Conservation (phyloP, 805 yeast genomes). For the Starmerella bombicola region DNA sequence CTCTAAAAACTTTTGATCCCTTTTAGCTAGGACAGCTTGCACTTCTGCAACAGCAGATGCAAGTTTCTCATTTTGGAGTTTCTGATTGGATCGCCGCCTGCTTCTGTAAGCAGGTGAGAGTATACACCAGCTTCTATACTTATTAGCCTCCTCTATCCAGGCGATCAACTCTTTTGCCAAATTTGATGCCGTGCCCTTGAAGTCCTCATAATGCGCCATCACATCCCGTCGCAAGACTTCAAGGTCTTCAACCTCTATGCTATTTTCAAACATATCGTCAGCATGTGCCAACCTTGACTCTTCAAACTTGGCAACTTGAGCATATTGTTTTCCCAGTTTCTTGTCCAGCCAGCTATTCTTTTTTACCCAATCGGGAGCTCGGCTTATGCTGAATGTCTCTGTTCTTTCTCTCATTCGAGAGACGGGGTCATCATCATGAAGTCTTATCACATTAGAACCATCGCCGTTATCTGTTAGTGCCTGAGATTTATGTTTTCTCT, state of each 20-base stretch:
- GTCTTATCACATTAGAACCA: no score
- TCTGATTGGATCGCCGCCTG: conserved; percentile 6
- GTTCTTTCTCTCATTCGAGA: no score
- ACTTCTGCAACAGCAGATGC: background rate
- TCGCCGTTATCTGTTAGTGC: no score
- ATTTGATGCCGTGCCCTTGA: conserved; percentile 6
- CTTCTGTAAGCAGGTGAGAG: conserved; percentile 8
- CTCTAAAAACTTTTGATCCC: background rate
- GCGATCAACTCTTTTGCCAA: conserved; percentile 7
- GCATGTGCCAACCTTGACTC: background rate
- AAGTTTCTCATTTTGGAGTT: background rate
- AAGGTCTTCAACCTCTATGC: conserved; percentile 8
- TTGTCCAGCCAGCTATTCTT: conserved; percentile 1
- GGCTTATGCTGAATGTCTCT: background rate
- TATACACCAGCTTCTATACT: conserved; percentile 16
- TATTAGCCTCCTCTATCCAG: conserved; percentile 23
- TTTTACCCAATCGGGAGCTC: background rate
- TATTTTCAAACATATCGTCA: background rate
- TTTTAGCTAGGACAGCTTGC: background rate
- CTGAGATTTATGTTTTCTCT: no score
- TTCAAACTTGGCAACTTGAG: conserved; percentile 11
- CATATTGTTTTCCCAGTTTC: conserved; percentile 5
- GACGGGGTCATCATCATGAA: no score
- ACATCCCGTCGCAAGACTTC: conserved; percentile 8
- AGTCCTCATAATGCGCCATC: conserved; percentile 9